Evolutionary conservation across 2,329 filamentous ascomycete species (phyloP).

Genomic region (Leptographium lundbergii): DNA sequence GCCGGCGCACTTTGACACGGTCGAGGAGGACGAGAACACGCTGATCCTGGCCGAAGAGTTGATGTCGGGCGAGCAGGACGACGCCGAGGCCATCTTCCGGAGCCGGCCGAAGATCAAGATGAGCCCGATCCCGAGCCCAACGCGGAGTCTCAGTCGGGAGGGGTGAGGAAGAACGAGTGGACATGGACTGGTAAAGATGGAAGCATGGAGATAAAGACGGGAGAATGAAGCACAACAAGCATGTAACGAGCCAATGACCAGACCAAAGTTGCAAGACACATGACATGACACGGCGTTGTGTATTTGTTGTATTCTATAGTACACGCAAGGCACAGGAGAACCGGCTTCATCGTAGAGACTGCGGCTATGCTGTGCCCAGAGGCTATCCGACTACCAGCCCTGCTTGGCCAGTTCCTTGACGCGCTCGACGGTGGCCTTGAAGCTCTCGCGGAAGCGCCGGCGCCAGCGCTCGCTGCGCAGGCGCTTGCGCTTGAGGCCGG

Average conservation of each 20-base stretch:
- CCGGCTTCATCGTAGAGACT: too few species aligned
- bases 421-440: slow-evolving; percentile 48
- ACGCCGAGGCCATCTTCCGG: slow-evolving; percentile 75
- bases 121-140: slow-evolving; percentile 51
- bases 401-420: slow-evolving; percentile 61
- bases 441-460: slow-evolving; percentile 54
- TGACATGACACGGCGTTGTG: neutral
- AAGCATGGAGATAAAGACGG: neutral
- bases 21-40: slow-evolving; percentile 29
- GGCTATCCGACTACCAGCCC: slow-evolving; percentile 49
- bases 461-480: slow-evolving; percentile 57
- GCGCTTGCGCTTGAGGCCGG: slow-evolving; percentile 66
- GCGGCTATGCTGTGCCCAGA: neutral
- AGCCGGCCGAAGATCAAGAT: slow-evolving; percentile 68
- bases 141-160: neutral
- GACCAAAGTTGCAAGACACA: neutral
- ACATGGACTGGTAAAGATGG: neutral
- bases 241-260: neutral
- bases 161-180: neutral
- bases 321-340: neutral
- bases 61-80: slow-evolving; percentile 50
- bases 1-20: slow-evolving; percentile 30
- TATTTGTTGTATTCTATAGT: neutral
- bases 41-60: slow-evolving; percentile 52
- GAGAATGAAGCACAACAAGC: neutral